Percentiles rank a stretch among this genome's conserved stretches.
These are phyloP conservation scores for Raffaelea arxii DNA, from an alignment of 2,329 filamentous ascomycete genomes.

Conservation along the genomic window DNA sequence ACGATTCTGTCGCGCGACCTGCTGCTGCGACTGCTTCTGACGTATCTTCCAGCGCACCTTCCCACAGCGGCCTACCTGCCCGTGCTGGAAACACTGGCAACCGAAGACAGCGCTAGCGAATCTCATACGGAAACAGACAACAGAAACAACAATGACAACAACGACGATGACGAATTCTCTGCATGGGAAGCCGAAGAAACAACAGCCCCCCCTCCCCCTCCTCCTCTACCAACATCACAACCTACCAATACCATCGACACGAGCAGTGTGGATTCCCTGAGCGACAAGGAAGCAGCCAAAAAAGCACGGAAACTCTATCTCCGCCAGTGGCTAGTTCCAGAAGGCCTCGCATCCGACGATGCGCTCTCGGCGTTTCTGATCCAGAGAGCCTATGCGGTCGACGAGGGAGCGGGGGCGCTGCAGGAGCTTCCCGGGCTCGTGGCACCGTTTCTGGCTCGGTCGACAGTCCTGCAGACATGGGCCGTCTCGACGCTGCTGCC, in stretches of 20 bases:
- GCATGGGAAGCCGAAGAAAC: no score
- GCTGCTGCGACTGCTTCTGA: constrained; percentile 63
- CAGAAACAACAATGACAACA: neutral
- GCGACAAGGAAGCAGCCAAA: constrained; percentile 54
- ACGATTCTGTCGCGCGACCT: constrained; percentile 54
- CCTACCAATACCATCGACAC: constrained; percentile 43
- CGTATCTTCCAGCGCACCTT: constrained; percentile 64
- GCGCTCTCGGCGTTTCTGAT: constrained; percentile 49
- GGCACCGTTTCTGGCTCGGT: constrained; percentile 55
- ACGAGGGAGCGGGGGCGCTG: constrained; percentile 62
- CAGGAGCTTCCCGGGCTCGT: constrained; percentile 58
- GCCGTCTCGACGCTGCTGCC: constrained; percentile 60
- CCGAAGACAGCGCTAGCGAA: constrained; percentile 28
- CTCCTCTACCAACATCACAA: no score
- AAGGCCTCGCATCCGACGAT: constrained; percentile 15
- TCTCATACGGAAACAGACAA: no score
- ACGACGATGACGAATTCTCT: constrained; percentile 17
- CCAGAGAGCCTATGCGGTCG: constrained; percentile 57
- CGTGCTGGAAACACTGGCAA: constrained; percentile 49
- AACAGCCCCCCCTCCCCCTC: no score
- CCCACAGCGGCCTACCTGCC: constrained; percentile 52
- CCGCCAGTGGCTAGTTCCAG: constrained; percentile 41
- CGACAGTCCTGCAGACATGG: constrained; percentile 55
- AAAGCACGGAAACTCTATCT: constrained; percentile 55
- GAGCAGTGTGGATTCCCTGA: constrained; percentile 45